Percentiles rank a stretch among this genome's conserved stretches.
phyloP scores from a whole-genome alignment of 257 asterid genomes.

The Echites panduratus region DNA sequence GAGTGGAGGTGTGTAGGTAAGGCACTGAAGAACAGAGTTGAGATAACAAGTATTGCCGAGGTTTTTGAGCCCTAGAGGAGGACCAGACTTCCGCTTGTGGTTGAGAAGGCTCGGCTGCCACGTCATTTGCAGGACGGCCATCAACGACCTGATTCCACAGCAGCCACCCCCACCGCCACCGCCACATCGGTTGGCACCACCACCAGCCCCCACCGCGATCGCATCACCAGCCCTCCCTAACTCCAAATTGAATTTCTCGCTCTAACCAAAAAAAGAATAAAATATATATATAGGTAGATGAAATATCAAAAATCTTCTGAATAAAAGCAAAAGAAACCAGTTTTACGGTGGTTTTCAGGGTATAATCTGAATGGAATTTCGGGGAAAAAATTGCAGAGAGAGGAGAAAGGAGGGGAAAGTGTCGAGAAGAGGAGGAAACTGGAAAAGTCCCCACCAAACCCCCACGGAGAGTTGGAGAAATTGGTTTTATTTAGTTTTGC shows the following conservation, averaged over 20 bases:
- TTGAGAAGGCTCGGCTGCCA: constrained; percentile 84
- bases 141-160: constrained; percentile 50
- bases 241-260: constrained; percentile 5
- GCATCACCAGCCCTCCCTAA: constrained; percentile 18
- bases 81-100: constrained; percentile 72
- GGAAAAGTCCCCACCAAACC: constrained; percentile 18
- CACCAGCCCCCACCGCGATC: constrained; percentile 25
- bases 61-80: constrained; percentile 93
- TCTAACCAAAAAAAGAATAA: neutral
- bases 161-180: constrained; percentile 26
- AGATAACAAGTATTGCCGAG: constrained; percentile 95
- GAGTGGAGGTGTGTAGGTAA: constrained; percentile 92
- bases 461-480: neutral
- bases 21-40: constrained; percentile 98
- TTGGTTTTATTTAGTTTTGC: neutral
- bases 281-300: no score
- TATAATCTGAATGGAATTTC: neutral
- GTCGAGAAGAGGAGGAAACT: constrained; percentile 18
- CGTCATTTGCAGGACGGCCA: constrained; percentile 94
- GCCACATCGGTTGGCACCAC: constrained; percentile 19
- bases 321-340: neutral
- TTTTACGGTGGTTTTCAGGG: neutral
- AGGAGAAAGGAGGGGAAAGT: constrained; percentile 1
- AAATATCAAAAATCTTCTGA: neutral
- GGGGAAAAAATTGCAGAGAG: neutral